Percentiles rank a stretch among this genome's conserved stretches.
Evolutionary conservation across 2,329 filamentous ascomycete species (phyloP).

Genomic region (Cercospora sp.): DNA sequence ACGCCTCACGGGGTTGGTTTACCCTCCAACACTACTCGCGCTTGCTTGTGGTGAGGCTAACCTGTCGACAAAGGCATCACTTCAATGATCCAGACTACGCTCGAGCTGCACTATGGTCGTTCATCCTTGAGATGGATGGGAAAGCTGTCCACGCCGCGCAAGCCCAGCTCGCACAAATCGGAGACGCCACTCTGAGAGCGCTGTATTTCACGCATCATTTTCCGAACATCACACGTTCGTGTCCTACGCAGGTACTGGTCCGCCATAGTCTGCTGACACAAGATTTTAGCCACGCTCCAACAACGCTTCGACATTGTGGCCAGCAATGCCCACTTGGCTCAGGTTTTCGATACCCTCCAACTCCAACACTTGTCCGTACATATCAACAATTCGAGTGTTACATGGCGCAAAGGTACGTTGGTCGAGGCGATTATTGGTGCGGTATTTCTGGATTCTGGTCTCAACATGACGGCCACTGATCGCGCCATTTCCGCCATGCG

Average conservation of each 20-base stretch:
- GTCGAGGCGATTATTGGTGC: not conserved
- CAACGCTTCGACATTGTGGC: not conserved
- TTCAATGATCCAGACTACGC: not conserved
- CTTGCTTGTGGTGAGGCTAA: not conserved
- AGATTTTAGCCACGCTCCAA: not conserved
- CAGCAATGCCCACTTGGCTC: not conserved
- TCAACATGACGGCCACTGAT: not conserved
- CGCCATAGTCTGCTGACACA: not conserved
- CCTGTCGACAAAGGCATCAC: not conserved
- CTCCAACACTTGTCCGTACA: not conserved
- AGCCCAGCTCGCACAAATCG: not conserved
- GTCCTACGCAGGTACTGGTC: not conserved
- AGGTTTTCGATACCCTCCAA: not conserved
- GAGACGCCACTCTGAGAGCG: not conserved
- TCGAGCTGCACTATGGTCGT: not conserved
- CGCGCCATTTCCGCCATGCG: not conserved
- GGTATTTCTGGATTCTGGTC: not conserved
- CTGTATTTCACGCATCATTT: not conserved
- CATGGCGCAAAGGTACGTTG: not conserved
- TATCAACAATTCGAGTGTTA: not conserved
- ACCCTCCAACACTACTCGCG: not conserved
- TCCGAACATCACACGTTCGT: not conserved
- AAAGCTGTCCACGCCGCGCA: not conserved
- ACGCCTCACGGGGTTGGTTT: not conserved
- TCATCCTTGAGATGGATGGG: not conserved